Base-by-base conservation (phyloP, 768 basidiomycete species). In the Candolleomyces eurysporus region DNA sequence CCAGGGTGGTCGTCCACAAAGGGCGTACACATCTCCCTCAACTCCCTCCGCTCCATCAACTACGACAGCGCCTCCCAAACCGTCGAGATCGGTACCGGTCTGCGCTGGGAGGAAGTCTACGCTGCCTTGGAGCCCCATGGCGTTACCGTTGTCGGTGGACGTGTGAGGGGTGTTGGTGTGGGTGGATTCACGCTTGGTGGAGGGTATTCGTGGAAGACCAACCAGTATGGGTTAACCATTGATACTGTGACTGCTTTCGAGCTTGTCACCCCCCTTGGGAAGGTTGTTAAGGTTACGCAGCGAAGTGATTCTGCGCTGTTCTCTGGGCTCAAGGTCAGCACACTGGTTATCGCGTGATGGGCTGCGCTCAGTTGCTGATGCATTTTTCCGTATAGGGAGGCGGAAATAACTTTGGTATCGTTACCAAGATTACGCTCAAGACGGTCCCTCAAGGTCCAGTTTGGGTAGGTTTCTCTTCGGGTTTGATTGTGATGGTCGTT, bases 61-160 rank as follows among this genome's bases (percentile, higher is more conserved):
- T 85, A 84, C 57, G 68, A 84, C 49, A 60, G 68, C 1, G 58
- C 64, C 0, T 64, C 76, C 0, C 73, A 79, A 57, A 84, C 79
- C 0, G 82, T 69, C 2, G 72, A 66, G 0, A 63, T 83, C 31
- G 82, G 81, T 0, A 64, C 79, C 4, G 82, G 82, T 8, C 66
- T 84, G 22, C 75, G 84, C 30, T 90, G 87, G 87, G 88, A 90
- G 65, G 81, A 87, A 31, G 85, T 71, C 1, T 89, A 88, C 62
- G 73, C 75, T 4, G 81, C 80, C 5, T 75, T 90, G 5, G 75
- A 70, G 39, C 82, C 80, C 0, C 65, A 75, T 58, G 76, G 74
- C 5, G 81, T 85, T 7, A 84, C 77, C 49, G 84, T 88, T 16
- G 78, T 87, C 7, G 87, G 88, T 0, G 85, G 82, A 4, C 75